Percentiles rank a stretch among this genome's conserved stretches.
phyloP scores from a whole-genome alignment of 2,329 filamentous ascomycete species.

The Apiospora pterosperma region DNA sequence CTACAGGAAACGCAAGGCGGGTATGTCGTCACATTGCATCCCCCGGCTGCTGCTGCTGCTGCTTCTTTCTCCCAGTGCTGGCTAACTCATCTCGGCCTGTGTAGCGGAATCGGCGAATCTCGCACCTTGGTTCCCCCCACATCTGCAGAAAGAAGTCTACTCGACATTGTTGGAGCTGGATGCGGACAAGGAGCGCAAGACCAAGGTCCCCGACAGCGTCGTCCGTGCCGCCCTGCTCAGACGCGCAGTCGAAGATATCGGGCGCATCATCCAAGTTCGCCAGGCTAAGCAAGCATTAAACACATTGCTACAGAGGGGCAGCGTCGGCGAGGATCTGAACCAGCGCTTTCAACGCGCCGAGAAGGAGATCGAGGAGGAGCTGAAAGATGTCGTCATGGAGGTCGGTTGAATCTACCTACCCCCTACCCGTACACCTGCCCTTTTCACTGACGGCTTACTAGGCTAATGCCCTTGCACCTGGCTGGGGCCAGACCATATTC shows the following conservation, averaged over 20 bases:
- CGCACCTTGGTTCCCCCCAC: conserved; percentile 89
- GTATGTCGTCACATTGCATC: conserved; percentile 44
- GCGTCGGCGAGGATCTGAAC: conserved; percentile 94
- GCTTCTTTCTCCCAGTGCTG: neutral
- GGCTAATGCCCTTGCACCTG: conserved; percentile 85
- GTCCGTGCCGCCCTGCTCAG: conserved; percentile 84
- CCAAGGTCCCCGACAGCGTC: conserved; percentile 75
- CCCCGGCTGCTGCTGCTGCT: neutral
- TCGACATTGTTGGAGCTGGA: conserved; percentile 83
- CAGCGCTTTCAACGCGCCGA: conserved; percentile 88
- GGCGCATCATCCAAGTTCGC: conserved; percentile 84
- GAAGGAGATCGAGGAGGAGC: conserved; percentile 95
- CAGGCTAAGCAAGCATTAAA: conserved; percentile 85
- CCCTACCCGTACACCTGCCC: neutral
- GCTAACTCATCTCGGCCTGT: conserved; percentile 15
- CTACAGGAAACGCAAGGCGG: conserved; percentile 87
- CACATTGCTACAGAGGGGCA: conserved; percentile 80
- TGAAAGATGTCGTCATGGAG: conserved; percentile 91
- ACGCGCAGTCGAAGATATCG: conserved; percentile 89
- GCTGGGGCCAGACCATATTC: conserved; percentile 95
- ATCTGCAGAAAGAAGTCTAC: conserved; percentile 92
- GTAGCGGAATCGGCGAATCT: conserved; percentile 77
- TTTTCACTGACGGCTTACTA: conserved; percentile 31
- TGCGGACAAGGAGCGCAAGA: conserved; percentile 62
- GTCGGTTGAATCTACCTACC: conserved; percentile 42